Conservation (phyloP, 345 rosid genomes). For the Raphanus sativus region DNA sequence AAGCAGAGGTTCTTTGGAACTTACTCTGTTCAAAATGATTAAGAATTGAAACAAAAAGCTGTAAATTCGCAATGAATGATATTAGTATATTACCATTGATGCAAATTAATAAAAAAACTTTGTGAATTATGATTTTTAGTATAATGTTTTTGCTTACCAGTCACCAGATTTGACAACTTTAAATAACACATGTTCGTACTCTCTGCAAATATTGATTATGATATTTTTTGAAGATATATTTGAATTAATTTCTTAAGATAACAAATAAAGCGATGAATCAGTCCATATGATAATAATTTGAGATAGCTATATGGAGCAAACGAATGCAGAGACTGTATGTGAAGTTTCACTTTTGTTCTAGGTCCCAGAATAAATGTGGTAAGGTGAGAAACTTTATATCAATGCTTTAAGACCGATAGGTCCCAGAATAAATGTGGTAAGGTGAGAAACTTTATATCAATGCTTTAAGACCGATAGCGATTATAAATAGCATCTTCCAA, state of each 20-base stretch:
- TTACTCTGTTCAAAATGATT: no score
- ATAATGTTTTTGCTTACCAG: slow-evolving; percentile 1
- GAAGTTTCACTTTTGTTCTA: neutral
- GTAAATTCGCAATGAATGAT: slow-evolving; percentile 12
- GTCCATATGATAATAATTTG: slow-evolving; percentile 39
- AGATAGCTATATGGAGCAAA: slow-evolving; percentile 29
- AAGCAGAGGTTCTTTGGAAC: no score
- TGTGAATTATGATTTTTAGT: neutral
- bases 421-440: slow-evolving; percentile 40
- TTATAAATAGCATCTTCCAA: no score
- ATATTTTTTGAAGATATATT: slow-evolving; percentile 25
- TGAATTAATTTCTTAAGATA: slow-evolving; percentile 27
- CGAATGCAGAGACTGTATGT: neutral
- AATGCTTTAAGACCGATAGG: neutral
- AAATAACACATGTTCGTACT: no score
- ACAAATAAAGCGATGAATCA: slow-evolving; percentile 36
- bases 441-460: slow-evolving; percentile 36
- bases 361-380: slow-evolving; percentile 40
- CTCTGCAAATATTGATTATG: slow-evolving; percentile 12
- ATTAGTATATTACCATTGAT: neutral
- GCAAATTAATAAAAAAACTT: neutral
- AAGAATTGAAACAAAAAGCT: neutral
- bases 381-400: slow-evolving; percentile 37
- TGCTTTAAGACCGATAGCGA: neutral
- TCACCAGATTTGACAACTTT: no score